Conservation (phyloP, 2,329 filamentous ascomycete species). For the Ophiocordyceps robertsii region DNA sequence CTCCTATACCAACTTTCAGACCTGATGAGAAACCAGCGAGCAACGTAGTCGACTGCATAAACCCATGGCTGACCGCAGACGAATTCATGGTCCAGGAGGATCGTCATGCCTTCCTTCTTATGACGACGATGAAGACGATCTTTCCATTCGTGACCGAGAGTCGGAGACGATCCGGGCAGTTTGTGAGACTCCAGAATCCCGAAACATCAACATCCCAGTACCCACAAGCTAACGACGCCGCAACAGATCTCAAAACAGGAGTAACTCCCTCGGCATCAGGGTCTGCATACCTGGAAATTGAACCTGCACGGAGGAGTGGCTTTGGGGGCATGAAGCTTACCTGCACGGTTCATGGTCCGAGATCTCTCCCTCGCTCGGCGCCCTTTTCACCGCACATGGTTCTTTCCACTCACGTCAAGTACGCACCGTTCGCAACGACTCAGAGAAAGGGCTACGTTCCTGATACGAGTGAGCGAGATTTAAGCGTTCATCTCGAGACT, state of each 20-base stretch:
- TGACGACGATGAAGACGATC: conserved; percentile 27
- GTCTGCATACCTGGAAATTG: conserved; percentile 71
- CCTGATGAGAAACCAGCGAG: not conserved
- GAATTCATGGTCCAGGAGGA: conserved; percentile 77
- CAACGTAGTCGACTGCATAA: not conserved
- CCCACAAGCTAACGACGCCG: not conserved
- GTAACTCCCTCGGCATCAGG: conserved; percentile 88
- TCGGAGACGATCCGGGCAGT: conserved; percentile 57
- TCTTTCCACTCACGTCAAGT: conserved; percentile 88
- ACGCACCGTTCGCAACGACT: conserved; percentile 82
- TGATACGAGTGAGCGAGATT: conserved; percentile 74
- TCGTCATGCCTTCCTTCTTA: conserved; percentile 65
- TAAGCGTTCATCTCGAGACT: conserved; percentile 83
- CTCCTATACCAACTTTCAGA: not conserved
- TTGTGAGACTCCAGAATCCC: conserved; percentile 7
- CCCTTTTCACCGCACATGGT: conserved; percentile 89
- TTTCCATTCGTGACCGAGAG: conserved; percentile 39
- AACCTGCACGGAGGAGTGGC: conserved; percentile 30
- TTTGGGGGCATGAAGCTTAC: conserved; percentile 73
- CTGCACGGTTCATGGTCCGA: conserved; percentile 86
- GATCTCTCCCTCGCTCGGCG: conserved; percentile 77
- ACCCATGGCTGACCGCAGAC: conserved; percentile 67
- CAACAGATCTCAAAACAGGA: conserved; percentile 72
- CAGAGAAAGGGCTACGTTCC: conserved; percentile 74
- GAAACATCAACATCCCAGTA: not conserved